Evolutionary conservation across 495 filamentous ascomycete species (phyloP).

Genomic region (Cenococcum geophilum): DNA sequence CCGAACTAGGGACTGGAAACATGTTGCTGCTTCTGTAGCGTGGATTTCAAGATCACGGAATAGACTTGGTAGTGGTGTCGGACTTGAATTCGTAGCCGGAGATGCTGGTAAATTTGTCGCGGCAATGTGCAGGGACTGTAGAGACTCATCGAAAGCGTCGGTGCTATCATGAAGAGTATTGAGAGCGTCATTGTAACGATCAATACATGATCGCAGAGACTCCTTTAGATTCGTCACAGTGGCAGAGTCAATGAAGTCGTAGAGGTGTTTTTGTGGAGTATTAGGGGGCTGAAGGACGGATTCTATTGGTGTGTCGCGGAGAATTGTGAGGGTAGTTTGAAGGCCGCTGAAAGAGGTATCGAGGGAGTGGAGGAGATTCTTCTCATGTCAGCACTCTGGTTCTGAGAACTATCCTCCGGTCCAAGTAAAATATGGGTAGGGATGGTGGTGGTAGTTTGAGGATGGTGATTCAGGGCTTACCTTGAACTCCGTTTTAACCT

Average conservation of each 20-base stretch:
- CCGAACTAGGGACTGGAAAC: slow-evolving; percentile 73
- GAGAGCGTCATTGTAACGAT: slow-evolving; percentile 36
- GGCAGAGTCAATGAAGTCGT: slow-evolving; percentile 86
- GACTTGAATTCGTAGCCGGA: slow-evolving; percentile 17
- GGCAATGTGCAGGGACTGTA: slow-evolving; percentile 27
- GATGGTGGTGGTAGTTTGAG: background rate
- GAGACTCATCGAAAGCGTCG: slow-evolving; percentile 28
- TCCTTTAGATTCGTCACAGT: slow-evolving; percentile 64
- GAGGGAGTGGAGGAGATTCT: slow-evolving; percentile 58
- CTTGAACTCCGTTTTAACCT: slow-evolving; percentile 53
- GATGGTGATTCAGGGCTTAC: slow-evolving; percentile 14
- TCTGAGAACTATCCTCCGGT: background rate
- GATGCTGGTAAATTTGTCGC: slow-evolving; percentile 25
- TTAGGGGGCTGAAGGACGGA: slow-evolving; percentile 61
- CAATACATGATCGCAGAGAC: slow-evolving; percentile 61
- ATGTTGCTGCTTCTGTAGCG: slow-evolving; percentile 75
- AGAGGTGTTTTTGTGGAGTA: slow-evolving; percentile 62
- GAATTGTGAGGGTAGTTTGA: slow-evolving; percentile 59
- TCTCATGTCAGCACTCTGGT: slow-evolving; percentile 8
- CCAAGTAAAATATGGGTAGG: background rate
- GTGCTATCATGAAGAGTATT: slow-evolving; percentile 22
- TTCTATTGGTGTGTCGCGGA: slow-evolving; percentile 69
- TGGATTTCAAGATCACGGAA: slow-evolving; percentile 68
- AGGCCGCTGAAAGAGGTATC: slow-evolving; percentile 70
- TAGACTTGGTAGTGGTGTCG: slow-evolving; percentile 55